phyloP scores from a whole-genome alignment of 2,329 filamentous ascomycete species.

The Fusarium goolgardi region DNA sequence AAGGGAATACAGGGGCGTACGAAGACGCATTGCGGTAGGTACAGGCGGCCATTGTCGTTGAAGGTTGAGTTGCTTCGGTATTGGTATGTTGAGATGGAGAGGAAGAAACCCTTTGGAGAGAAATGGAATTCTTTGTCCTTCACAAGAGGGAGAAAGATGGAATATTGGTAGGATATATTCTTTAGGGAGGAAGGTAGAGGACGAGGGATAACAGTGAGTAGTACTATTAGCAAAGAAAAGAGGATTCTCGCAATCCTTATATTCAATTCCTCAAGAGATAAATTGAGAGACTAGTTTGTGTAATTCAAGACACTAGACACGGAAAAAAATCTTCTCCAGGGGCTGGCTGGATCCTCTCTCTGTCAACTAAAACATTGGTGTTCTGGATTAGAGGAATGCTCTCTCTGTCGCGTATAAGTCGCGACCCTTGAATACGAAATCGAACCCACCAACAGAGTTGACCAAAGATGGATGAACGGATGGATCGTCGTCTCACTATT shows the following conservation, averaged over 20 bases:
- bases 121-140: conserved; percentile 13
- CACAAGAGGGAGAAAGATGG: not conserved
- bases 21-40: conserved; percentile 33
- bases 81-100: not conserved
- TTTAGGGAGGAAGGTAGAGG: conserved; percentile 20
- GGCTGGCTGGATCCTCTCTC: conserved; percentile 34
- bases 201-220: conserved; percentile 24
- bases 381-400: conserved; percentile 37
- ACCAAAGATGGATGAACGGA: not conserved
- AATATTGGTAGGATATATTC: conserved; percentile 26
- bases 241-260: conserved; percentile 40
- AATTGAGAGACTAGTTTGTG: conserved; percentile 22
- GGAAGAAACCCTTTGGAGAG: not conserved
- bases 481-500: not conserved
- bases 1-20: conserved; percentile 45
- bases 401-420: conserved; percentile 36
- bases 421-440: conserved; percentile 27
- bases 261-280: conserved; percentile 37
- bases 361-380: conserved; percentile 34
- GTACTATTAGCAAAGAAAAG: conserved; percentile 21
- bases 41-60: conserved; percentile 33
- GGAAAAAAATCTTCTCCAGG: conserved; percentile 23
- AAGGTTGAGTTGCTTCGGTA: conserved; percentile 20
- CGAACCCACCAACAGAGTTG: conserved; percentile 6
- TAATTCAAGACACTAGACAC: conserved; percentile 14